phyloP scores from a whole-genome alignment of 116 monocot genomes.

The Trichopus zeylanicus region DNA sequence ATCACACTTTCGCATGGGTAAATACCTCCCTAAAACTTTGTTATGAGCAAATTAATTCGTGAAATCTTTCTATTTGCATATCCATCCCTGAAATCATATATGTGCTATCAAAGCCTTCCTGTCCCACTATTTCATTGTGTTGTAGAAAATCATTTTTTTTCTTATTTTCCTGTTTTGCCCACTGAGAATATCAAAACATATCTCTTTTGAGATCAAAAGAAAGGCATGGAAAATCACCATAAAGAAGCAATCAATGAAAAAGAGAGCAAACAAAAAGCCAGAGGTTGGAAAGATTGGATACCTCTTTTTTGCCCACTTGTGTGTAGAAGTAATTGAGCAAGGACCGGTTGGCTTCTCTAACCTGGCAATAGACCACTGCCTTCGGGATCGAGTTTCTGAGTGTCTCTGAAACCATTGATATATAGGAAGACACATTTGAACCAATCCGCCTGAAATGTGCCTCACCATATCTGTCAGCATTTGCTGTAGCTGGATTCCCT shows the following conservation, averaged over 20 bases:
- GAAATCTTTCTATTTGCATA: no score
- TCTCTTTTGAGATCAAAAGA: no score
- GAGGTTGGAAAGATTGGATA: background rate
- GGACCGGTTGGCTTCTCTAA: slow-evolving; percentile 65
- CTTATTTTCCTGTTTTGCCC: no score
- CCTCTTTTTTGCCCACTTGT: slow-evolving; percentile 51
- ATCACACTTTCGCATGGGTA: no score
- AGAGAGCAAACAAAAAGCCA: background rate
- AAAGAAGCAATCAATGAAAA: background rate
- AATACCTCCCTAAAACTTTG: no score
- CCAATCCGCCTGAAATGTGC: slow-evolving; percentile 71
- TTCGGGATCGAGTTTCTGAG: slow-evolving; percentile 51
- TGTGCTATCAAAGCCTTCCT: no score
- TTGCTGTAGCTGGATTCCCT: slow-evolving; percentile 20
- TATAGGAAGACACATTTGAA: slow-evolving; percentile 66
- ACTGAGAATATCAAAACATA: no score
- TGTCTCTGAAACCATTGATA: slow-evolving; percentile 56
- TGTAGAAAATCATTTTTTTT: no score
- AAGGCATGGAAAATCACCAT: no score
- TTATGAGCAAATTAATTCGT: no score
- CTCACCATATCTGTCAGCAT: slow-evolving; percentile 39
- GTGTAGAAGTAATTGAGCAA: slow-evolving; percentile 58
- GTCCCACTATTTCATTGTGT: no score
- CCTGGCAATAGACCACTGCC: slow-evolving; percentile 67
- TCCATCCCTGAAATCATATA: no score